Percentiles rank a stretch among this genome's conserved stretches.
These are phyloP conservation scores for Colletotrichum shisoi DNA, from an alignment of 2,329 filamentous ascomycete genomes.

Conservation along the genomic window DNA sequence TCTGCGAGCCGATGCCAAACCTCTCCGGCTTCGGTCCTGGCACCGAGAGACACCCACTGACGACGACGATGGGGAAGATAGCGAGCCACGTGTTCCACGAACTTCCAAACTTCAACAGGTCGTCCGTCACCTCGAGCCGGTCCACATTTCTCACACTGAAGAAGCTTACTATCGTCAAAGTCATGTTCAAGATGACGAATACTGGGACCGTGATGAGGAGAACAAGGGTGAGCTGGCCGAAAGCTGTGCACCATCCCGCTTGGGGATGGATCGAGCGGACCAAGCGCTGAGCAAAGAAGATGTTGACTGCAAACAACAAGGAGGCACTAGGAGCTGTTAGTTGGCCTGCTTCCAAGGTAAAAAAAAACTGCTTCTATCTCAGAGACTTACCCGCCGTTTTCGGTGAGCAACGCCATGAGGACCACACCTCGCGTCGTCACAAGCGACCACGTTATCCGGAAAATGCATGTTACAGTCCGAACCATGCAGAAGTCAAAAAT, in stretches of 20 bases:
- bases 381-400: slow-evolving; percentile 48
- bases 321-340: slow-evolving; percentile 43
- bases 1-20: slow-evolving; percentile 47
- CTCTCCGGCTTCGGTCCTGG: slow-evolving; percentile 45
- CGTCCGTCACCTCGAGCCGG: slow-evolving; percentile 33
- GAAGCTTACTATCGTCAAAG: slow-evolving; percentile 43
- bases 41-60: slow-evolving; percentile 43
- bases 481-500: slow-evolving; percentile 52
- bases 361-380: neutral
- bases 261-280: slow-evolving; percentile 50
- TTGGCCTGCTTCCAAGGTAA: neutral
- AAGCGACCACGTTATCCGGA: slow-evolving; percentile 50
- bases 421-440: slow-evolving; percentile 43
- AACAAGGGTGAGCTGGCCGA: slow-evolving; percentile 42
- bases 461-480: slow-evolving; percentile 46
- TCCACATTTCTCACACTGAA: slow-evolving; percentile 40
- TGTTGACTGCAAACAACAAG: slow-evolving; percentile 50
- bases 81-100: slow-evolving; percentile 42
- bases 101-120: slow-evolving; percentile 40
- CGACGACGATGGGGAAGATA: slow-evolving; percentile 41
- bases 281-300: slow-evolving; percentile 52
- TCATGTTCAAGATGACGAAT: slow-evolving; percentile 48
- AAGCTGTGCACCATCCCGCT: slow-evolving; percentile 48
- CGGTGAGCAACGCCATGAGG: slow-evolving; percentile 49
- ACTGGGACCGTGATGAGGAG: slow-evolving; percentile 44